Conservation (phyloP, 352 stramenopile species). For the Globisporangium recalcitrans region DNA sequence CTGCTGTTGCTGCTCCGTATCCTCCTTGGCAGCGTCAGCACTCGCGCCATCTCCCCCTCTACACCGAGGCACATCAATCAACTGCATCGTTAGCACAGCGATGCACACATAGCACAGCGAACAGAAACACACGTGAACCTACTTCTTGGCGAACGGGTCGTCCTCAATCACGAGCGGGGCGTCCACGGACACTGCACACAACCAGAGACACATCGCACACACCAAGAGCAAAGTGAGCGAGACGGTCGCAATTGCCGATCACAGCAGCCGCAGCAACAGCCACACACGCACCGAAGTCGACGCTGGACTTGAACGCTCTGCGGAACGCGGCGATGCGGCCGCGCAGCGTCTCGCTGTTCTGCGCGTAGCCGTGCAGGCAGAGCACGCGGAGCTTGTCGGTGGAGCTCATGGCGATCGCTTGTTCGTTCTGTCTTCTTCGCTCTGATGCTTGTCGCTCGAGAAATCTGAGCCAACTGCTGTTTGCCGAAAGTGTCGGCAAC, state of each 20-base stretch:
- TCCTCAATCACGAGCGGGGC: constrained; percentile 68
- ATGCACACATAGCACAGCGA: neutral
- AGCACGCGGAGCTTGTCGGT: constrained; percentile 65
- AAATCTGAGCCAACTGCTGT: too few relatives aligned
- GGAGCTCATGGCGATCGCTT: constrained; percentile 23
- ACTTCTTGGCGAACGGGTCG: constrained; percentile 41
- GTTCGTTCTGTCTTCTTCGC: neutral
- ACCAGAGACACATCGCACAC: constrained; percentile 1
- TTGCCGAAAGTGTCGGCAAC: too few relatives aligned
- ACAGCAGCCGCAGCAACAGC: neutral
- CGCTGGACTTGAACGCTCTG: constrained; percentile 65
- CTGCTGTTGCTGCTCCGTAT: constrained; percentile 19
- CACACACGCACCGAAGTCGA: constrained; percentile 66
- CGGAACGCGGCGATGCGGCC: constrained; percentile 68
- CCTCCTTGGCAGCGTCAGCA: constrained; percentile 26
- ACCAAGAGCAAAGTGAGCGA: neutral
- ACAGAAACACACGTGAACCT: constrained; percentile 25
- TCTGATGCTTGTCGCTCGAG: constrained; percentile 4
- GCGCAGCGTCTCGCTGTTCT: constrained; percentile 68
- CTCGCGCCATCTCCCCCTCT: neutral
- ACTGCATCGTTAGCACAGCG: neutral
- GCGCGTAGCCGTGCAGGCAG: constrained; percentile 83
- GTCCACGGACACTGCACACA: constrained; percentile 64
- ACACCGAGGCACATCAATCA: neutral
- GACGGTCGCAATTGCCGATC: neutral